Evolutionary conservation across 495 filamentous ascomycete species (phyloP).

Genomic region (Entonaema liquescens): DNA sequence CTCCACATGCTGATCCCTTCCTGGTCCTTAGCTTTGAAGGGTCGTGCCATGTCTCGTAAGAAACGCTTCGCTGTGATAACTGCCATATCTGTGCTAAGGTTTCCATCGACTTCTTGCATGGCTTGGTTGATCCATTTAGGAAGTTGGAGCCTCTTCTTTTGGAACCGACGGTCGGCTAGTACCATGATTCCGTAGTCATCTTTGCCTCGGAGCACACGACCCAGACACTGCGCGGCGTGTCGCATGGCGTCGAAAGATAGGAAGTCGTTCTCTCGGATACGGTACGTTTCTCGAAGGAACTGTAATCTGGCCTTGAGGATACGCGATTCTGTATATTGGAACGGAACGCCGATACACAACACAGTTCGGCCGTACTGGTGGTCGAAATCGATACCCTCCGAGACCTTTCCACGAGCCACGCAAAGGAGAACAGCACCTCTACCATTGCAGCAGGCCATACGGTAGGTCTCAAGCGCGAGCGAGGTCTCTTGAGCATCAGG

Average conservation of each 20-base stretch:
- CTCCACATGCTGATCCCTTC: slow-evolving; percentile 95
- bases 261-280: slow-evolving; percentile 97
- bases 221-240: slow-evolving; percentile 95
- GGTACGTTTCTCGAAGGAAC: slow-evolving; percentile 95
- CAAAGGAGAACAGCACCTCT: slow-evolving; percentile 92
- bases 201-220: slow-evolving; percentile 94
- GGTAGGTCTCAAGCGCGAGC: slow-evolving; percentile 93
- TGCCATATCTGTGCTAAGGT: slow-evolving; percentile 94
- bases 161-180: slow-evolving; percentile 89
- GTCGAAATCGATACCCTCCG: slow-evolving; percentile 98
- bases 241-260: slow-evolving; percentile 99
- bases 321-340: slow-evolving; percentile 98
- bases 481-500: slow-evolving; percentile 97
- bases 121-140: slow-evolving; percentile 98
- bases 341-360: slow-evolving; percentile 95
- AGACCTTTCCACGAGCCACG: slow-evolving; percentile 96
- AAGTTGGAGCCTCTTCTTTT: slow-evolving; percentile 86
- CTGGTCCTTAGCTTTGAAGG: slow-evolving; percentile 81
- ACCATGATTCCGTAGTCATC: slow-evolving; percentile 99
- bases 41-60: slow-evolving; percentile 87
- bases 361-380: slow-evolving; percentile 98
- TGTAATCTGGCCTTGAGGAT: slow-evolving; percentile 96
- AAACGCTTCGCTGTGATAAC: slow-evolving; percentile 89
- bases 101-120: slow-evolving; percentile 81
- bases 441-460: slow-evolving; percentile 96